Evolutionary conservation across 2,329 filamentous ascomycete genomes (phyloP), one percentile per base, ranked within the genome.

Genomic region (Diaporthe vexans): DNA sequence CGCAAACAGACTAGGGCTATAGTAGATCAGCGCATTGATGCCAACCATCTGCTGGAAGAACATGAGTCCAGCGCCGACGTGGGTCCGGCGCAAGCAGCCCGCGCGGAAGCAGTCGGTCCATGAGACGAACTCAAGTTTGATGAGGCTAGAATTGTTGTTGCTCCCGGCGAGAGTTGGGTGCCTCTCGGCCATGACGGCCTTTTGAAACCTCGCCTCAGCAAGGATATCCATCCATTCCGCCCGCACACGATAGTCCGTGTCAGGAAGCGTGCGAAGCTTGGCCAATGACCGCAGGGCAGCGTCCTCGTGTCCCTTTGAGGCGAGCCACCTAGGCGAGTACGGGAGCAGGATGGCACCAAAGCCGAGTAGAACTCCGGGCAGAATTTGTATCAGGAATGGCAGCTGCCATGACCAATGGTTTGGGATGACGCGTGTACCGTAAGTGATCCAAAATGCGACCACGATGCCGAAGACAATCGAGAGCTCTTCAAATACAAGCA

Each of bases 1-100:
- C n/a, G 81, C 77, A 76, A 88, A 88, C 0, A 88, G 79, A 0
- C 83, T 86, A 0, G 86, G 86, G 0, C 84, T 83, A 78, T 88
- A 88, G 79, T 88, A 88, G 21, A 83, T 80, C 26, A 89, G 78
- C 10, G 85, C 87, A 73, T 88, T 88, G 77, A 88, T 86, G 0
- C 86, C 87, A 6, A 84, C 81, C 59, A 88, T 87, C 76, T 89
- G 88, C 73, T 91, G 89, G 79, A 91, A 91, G 78, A 91, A 91
- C 84, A 88, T 88, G 19, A 91, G 78, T 0, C 85, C 83, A 9
- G 86, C 80, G 29, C 88, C 90, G 24, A 91, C 83, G 61, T 80
- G 76, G 0, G 82, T 83, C 17, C 83, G 82, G 57, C 86, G 83
- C 83, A 86, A 87, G 78, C 86, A 88, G 4, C 87, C 86, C 21